A percentile compares a stretch with the other conserved stretches of the same genome.
Evolutionary conservation across 225 moss, liverwort and hornwort genomes (phyloP).

Genomic region (Rhytidiadelphus loreus): DNA sequence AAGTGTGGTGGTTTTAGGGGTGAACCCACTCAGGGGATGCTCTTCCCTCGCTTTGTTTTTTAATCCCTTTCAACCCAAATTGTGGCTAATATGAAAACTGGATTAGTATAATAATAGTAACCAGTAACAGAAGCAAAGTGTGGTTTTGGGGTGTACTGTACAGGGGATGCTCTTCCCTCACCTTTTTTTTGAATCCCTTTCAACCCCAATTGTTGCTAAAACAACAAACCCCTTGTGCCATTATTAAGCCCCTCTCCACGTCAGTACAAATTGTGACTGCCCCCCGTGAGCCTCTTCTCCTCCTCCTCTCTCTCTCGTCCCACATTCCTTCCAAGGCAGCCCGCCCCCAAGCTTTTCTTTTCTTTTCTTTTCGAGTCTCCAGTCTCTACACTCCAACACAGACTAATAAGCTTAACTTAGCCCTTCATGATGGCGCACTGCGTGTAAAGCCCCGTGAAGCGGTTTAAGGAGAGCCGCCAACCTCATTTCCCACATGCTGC

Average conservation of each 20-base stretch:
- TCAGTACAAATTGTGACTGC: neutral
- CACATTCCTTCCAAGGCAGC: neutral
- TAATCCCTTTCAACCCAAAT: neutral
- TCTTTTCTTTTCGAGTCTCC: neutral
- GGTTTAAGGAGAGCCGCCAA: neutral
- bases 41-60: neutral
- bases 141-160: too few species aligned
- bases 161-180: too few species aligned
- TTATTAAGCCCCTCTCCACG: neutral
- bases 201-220: neutral
- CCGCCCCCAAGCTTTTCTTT: neutral
- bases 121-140: too few species aligned
- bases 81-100: too few species aligned
- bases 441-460: neutral
- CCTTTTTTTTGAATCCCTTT: too few species aligned
- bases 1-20: too few species aligned
- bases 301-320: too few species aligned
- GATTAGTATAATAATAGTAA: too few species aligned
- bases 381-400: neutral
- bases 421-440: neutral
- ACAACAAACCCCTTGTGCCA: too few species aligned
- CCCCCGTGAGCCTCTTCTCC: neutral
- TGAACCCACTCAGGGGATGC: too few species aligned
- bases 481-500: neutral
- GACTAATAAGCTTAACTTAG: neutral